Percentiles rank a stretch among this genome's conserved stretches.
These are phyloP conservation scores for Tetrapisispora phaffii DNA, from an alignment of 805 yeast species.

Conservation along the genomic window DNA sequence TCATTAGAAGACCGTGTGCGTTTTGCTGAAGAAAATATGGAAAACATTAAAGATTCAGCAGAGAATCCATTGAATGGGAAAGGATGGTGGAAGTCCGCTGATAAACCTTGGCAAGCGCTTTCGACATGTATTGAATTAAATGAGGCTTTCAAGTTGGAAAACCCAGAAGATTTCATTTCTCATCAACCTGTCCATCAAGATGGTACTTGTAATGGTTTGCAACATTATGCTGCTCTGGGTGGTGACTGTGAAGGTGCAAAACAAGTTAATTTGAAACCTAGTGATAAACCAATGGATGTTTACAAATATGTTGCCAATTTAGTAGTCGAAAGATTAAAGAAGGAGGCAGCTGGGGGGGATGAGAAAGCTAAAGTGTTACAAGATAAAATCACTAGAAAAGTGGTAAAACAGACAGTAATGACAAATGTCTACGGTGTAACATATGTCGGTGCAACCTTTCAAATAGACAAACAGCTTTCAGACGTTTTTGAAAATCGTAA, in stretches of 20 bases:
- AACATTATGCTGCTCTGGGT: conserved; percentile 80
- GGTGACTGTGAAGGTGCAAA: conserved; percentile 77
- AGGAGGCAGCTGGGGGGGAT: conserved; percentile 45
- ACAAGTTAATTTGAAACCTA: conserved; percentile 66
- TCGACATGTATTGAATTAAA: conserved; percentile 59
- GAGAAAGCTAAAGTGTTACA: conserved; percentile 41
- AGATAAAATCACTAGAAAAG: conserved; percentile 67
- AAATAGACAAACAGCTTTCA: conserved; percentile 68
- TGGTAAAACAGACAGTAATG: conserved; percentile 96
- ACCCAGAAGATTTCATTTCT: conserved; percentile 57
- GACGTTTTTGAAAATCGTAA: conserved; percentile 44
- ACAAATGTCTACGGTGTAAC: conserved; percentile 97
- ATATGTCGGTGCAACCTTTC: conserved; percentile 82
- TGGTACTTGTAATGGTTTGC: conserved; percentile 81
- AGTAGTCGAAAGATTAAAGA: conserved; percentile 45
- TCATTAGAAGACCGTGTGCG: conserved; percentile 53
- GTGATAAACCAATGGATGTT: conserved; percentile 68
- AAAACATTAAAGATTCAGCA: conserved; percentile 48
- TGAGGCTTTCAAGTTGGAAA: conserved; percentile 49
- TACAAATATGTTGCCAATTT: conserved; percentile 59
- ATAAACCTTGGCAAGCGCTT: conserved; percentile 76
- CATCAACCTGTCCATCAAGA: conserved; percentile 78
- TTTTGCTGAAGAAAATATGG: conserved; percentile 49
- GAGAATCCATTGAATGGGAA: conserved; percentile 47
- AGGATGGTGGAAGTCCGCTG: conserved; percentile 65